A percentile compares a stretch with the other conserved stretches of the same genome.
Conservation (phyloP, 2,329 filamentous ascomycete genomes). For the Cercospora sojina region DNA sequence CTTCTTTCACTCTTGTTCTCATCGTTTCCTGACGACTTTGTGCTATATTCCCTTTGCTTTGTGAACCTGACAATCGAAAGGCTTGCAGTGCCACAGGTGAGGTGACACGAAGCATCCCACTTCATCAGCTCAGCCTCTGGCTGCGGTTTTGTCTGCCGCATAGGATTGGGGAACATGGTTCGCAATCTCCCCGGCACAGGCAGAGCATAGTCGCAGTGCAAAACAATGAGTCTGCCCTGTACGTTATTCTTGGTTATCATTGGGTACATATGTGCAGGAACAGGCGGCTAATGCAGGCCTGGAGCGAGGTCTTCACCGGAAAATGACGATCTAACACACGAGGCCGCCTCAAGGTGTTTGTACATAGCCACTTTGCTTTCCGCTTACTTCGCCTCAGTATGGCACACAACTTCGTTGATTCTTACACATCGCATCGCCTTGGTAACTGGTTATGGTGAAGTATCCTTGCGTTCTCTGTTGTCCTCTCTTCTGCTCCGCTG, state of each 20-base stretch:
- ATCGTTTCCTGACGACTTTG: too few species aligned
- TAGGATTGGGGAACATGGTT: not conserved
- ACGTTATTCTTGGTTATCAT: not conserved
- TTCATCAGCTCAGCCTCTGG: not conserved
- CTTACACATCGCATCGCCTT: not conserved
- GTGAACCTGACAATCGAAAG: too few species aligned
- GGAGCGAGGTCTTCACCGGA: slow-evolving; percentile 3
- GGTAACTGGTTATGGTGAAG: not conserved
- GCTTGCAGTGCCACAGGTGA: not conserved
- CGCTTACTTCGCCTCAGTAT: slow-evolving; percentile 11
- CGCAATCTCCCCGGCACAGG: not conserved
- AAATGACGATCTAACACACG: not conserved
- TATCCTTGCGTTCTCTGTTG: not conserved
- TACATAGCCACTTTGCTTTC: slow-evolving; percentile 5
- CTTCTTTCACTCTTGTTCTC: too few species aligned
- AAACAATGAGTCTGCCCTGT: not conserved
- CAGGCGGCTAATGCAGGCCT: slow-evolving; percentile 3
- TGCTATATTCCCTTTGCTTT: too few species aligned
- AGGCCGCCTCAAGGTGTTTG: too few species aligned
- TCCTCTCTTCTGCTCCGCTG: not conserved
- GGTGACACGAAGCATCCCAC: not conserved
- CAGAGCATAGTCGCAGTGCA: not conserved
- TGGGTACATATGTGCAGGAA: not conserved
- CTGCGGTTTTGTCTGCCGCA: not conserved
- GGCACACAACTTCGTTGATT: not conserved